phyloP scores from a whole-genome alignment of 352 stramenopile species.

The Peronospora farinosa region DNA sequence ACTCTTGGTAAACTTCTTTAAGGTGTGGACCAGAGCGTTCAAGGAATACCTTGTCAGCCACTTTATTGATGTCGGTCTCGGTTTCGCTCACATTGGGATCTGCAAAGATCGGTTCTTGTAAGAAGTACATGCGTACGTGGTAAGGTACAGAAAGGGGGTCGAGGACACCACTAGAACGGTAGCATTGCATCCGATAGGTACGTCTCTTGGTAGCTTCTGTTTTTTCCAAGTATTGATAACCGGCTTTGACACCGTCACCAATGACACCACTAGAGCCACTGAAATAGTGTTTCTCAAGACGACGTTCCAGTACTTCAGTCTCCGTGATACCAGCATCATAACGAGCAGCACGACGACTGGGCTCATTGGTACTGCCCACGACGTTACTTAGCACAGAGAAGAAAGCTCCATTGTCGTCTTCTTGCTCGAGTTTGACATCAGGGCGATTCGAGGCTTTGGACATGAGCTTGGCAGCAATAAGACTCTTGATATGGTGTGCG shows the following conservation, averaged over 20 bases:
- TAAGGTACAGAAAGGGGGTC: conserved; percentile 63
- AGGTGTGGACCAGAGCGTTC: conserved; percentile 52
- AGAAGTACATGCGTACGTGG: conserved; percentile 83
- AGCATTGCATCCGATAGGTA: conserved; percentile 82
- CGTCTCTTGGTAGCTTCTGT: conserved; percentile 45
- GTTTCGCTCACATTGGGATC: conserved; percentile 44
- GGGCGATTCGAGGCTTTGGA: conserved; percentile 63
- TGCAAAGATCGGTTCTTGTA: conserved; percentile 66
- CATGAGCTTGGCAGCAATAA: conserved; percentile 79
- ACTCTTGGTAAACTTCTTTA: conserved; percentile 76
- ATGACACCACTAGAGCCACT: conserved; percentile 62
- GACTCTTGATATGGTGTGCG: conserved; percentile 71
- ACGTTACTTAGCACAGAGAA: conserved; percentile 80
- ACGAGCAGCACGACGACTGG: conserved; percentile 43
- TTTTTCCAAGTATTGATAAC: conserved; percentile 70
- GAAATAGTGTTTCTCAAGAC: conserved; percentile 76
- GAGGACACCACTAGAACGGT: conserved; percentile 74
- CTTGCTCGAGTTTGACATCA: conserved; percentile 79
- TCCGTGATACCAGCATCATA: conserved; percentile 55
- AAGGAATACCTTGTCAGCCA: conserved; percentile 75
- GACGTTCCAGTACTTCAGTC: conserved; percentile 65
- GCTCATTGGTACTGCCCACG: conserved; percentile 45
- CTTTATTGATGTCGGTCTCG: conserved; percentile 73
- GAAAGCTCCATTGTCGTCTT: conserved; percentile 63
- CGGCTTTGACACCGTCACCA: conserved; percentile 70